Base-by-base conservation (phyloP, 805 yeast genomes). In the Cyberlindnera meyerae region DNA sequence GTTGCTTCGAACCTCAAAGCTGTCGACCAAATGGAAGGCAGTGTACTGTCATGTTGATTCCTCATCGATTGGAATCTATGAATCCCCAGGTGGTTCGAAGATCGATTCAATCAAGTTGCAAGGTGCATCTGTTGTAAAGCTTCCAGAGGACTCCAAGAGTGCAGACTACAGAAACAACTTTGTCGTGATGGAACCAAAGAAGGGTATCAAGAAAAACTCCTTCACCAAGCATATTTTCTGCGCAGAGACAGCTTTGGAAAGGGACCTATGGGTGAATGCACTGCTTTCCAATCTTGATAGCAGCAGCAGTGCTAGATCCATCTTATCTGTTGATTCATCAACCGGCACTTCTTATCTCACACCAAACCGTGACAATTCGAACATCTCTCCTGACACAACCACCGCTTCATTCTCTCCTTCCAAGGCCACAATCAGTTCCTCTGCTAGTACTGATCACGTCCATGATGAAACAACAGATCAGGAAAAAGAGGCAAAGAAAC, bases 181-280 rank as follows among this genome's bases (percentile, higher is more conserved):
- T 46, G 65, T 77, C 22, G 60, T 74, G 3, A 59, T 73, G 60
- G 80, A 74, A 37, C 57, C 68, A 4, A 66, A 64, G 33, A 67
- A 62, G 33, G 45, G 41, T 7, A 17, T 49, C 6, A 47, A 51
- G 30, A 33, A 52, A 6, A 33, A 42, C n/a, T 30, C 49, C 6
- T 48, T 39, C 20, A 72, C 74, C 1, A 77, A 70, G 45, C 85
- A 81, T 50, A 70, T 75, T 34, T 71, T 87, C 36, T 85, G 94
- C 58, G 82, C 93, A 2, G 95, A 88, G 55, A 77, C 82, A 8
- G 82, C 82, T 30, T 71, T 67, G 18, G 95, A 87, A 52, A 70
- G 90, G 39, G 89, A 82, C 49, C 63, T 63, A 8, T 84, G 94
- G 93, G 73, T 83, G 8, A 68, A 72, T 13, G 65, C 65, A 0